These are phyloP conservation scores for Plasmodium adleri DNA, from an alignment of 169 alveolate species.

Conservation along the genomic window DNA sequence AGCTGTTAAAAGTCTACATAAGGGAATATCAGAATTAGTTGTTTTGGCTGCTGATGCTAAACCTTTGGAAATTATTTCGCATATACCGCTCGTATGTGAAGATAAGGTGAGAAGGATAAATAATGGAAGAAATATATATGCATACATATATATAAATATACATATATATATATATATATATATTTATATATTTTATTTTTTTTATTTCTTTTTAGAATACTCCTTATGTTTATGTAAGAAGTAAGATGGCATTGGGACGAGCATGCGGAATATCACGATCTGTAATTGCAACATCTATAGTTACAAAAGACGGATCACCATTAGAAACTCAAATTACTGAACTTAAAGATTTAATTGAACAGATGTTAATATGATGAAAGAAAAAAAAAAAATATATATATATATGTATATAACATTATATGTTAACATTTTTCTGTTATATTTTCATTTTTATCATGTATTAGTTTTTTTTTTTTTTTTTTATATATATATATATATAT, in stretches of 20 bases:
- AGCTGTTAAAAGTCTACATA: slow-evolving; percentile 97
- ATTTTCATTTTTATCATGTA: background rate
- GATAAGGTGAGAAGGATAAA: slow-evolving; percentile 91
- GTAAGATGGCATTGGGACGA: slow-evolving; percentile 97
- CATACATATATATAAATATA: background rate
- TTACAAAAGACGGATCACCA: slow-evolving; percentile 95
- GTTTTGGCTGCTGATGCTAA: slow-evolving; percentile 99
- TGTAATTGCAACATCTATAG: slow-evolving; percentile 97
- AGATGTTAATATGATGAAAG: slow-evolving; percentile 91
- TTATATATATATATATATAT: background rate
- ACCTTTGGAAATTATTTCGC: slow-evolving; percentile 99
- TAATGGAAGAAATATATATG: background rate
- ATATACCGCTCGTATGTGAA: slow-evolving; percentile 98
- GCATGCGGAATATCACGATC: slow-evolving; percentile 99
- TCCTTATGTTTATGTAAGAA: slow-evolving; percentile 98
- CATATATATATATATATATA: background rate
- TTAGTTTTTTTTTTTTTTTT: slow-evolving; percentile 12
- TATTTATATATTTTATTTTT: background rate
- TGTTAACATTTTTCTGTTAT: background rate
- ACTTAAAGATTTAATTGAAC: slow-evolving; percentile 97
- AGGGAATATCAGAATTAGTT: slow-evolving; percentile 98
- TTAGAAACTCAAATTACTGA: slow-evolving; percentile 96
- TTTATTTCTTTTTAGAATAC: slow-evolving; percentile 89
- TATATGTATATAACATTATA: background rate
- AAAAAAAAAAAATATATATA: background rate